These are phyloP conservation scores for Physaria fendleri DNA, from an alignment of 345 rosid genomes.

Conservation along the genomic window DNA sequence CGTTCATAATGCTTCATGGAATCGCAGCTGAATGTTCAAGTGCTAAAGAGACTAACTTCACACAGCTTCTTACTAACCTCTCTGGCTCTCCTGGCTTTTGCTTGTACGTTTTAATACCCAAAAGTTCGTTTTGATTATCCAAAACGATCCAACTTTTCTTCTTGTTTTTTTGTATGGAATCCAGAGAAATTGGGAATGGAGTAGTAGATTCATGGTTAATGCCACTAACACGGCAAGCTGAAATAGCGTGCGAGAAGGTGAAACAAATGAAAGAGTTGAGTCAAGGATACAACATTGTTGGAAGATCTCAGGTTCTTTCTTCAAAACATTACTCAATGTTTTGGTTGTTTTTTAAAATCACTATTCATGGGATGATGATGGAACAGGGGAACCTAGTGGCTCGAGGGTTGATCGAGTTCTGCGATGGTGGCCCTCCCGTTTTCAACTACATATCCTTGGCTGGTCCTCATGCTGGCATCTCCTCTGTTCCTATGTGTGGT, in stretches of 20 bases:
- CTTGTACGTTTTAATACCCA: constrained; percentile 34
- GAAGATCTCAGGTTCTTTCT: constrained; percentile 73
- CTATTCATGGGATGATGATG: constrained; percentile 1
- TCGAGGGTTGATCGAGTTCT: constrained; percentile 78
- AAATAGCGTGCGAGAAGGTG: constrained; percentile 72
- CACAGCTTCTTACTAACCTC: constrained; percentile 43
- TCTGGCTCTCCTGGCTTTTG: constrained; percentile 81
- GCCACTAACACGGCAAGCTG: constrained; percentile 73
- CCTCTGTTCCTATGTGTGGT: constrained; percentile 93
- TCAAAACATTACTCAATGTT: no score
- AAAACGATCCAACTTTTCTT: not conserved
- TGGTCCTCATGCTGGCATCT: constrained; percentile 97
- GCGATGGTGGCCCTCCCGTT: constrained; percentile 80
- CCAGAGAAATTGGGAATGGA: constrained; percentile 87
- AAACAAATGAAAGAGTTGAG: constrained; percentile 70
- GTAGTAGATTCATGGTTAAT: constrained; percentile 82
- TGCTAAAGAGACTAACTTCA: constrained; percentile 53
- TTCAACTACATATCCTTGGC: constrained; percentile 75
- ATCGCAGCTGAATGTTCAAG: constrained; percentile 51
- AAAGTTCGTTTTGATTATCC: not conserved
- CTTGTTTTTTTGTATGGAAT: constrained; percentile 3
- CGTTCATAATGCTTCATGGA: constrained; percentile 75
- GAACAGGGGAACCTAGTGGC: constrained; percentile 88
- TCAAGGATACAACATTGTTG: constrained; percentile 79
- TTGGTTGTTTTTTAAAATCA: no score